phyloP scores from a whole-genome alignment of 176 grass and related monocot species.

The Oryza coarctata region DNA sequence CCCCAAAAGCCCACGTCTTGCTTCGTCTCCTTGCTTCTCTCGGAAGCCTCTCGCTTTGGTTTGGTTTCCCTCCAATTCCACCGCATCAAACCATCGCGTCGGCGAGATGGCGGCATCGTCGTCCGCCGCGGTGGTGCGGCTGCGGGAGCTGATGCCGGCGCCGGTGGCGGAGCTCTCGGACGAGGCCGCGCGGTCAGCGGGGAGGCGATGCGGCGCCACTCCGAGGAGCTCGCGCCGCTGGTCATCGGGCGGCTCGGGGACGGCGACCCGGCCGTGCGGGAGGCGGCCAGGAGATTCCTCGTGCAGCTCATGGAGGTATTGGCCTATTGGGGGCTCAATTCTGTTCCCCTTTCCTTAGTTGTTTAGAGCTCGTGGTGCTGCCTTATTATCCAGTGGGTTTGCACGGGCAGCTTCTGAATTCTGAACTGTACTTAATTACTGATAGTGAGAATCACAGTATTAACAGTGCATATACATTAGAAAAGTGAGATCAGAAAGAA shows the following conservation, averaged over 20 bases:
- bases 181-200: constrained; percentile 29
- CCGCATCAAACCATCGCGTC: background rate
- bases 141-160: constrained; percentile 37
- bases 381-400: background rate
- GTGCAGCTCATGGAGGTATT: constrained; percentile 73
- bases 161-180: constrained; percentile 17
- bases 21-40: background rate
- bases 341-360: background rate
- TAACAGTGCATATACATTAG: background rate
- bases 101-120: constrained; percentile 25
- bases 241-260: constrained; percentile 57
- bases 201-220: constrained; percentile 36
- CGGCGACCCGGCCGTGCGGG: constrained; percentile 53
- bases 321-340: background rate
- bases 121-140: background rate
- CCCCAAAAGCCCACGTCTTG: background rate
- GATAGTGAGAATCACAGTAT: background rate
- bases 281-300: constrained; percentile 66
- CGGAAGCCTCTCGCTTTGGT: background rate
- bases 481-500: background rate
- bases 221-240: constrained; percentile 47
- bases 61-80: background rate
- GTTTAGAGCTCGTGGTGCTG: background rate
- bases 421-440: background rate
- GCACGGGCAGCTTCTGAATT: background rate